phyloP scores from a whole-genome alignment of 768 basidiomycete species.

The Lactarius tabidus region DNA sequence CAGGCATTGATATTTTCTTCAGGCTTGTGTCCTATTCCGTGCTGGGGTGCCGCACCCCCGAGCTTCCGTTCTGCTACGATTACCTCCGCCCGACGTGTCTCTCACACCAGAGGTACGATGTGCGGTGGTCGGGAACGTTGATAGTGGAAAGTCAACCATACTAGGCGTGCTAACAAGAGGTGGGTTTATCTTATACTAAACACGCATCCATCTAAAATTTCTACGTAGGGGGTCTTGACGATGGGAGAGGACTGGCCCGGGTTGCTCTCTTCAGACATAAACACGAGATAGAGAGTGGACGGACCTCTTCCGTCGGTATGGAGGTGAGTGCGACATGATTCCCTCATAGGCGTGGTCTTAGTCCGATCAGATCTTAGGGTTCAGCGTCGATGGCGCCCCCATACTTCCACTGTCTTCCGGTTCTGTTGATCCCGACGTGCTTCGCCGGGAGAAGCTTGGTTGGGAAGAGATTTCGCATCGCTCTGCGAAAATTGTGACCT shows the following conservation, averaged over 20 bases:
- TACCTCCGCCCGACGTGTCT: slow-evolving; percentile 73
- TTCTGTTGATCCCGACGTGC: slow-evolving; percentile 55
- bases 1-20: slow-evolving; percentile 8
- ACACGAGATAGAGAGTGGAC: slow-evolving; percentile 93
- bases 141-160: slow-evolving; percentile 92
- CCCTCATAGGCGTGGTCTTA: background rate
- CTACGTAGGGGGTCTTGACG: slow-evolving; percentile 63
- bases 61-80: slow-evolving; percentile 57
- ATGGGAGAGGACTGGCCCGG: slow-evolving; percentile 77
- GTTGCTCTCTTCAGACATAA: slow-evolving; percentile 93
- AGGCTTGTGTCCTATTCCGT: slow-evolving; percentile 59
- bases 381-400: slow-evolving; percentile 68
- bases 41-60: slow-evolving; percentile 47
- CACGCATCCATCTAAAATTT: slow-evolving; percentile 24
- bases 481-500: slow-evolving; percentile 90
- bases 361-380: slow-evolving; percentile 75
- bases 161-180: slow-evolving; percentile 95
- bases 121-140: slow-evolving; percentile 94
- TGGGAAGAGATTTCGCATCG: slow-evolving; percentile 94
- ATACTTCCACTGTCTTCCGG: slow-evolving; percentile 66
- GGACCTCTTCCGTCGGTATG: slow-evolving; percentile 96
- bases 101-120: slow-evolving; percentile 89
- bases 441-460: slow-evolving; percentile 80
- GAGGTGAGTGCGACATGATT: slow-evolving; percentile 54
- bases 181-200: slow-evolving; percentile 32